Base-by-base conservation (phyloP, 2,329 filamentous ascomycete species). In the Apiospora koreana region DNA sequence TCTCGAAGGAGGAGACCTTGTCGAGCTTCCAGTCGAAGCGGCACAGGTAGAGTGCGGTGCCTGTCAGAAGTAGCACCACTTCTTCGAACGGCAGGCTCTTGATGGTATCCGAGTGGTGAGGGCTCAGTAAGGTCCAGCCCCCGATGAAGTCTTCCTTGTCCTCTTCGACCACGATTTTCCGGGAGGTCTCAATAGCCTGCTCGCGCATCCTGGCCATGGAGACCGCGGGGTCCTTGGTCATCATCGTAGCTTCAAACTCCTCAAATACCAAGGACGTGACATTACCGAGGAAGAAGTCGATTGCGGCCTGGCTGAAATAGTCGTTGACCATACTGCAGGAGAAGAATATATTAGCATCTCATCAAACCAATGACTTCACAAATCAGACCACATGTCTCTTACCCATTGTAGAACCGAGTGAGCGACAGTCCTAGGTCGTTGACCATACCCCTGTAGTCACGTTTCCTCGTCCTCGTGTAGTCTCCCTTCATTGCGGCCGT, bases 401-500 rank as follows among this genome's bases (percentile, higher is more conserved):
- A 91, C 89, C 89, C 89, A 70, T 88, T 91, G 74, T 90, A 91
- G 71, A 91, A 89, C 50, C 94, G 86, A 35, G 93, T 95, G 54
- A 99, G 84, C 0, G 95, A 98, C 67, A 98, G 85, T 0, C 94
- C 94, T 67, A 98, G 90, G 77, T 99, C 96, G 45, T 95, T 97
- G 71, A 99, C 82, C 0, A 95, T 95, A 2, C 96, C 96, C 1
- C 93, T 91, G 76, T 97, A 96, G 78, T 98, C 93, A 64, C 96
- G 89, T 82, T 97, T 97, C 70, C 92, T 88, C 2, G 95, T 98
- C 62, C 96, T 89, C 1, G 96, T 99, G 78, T 95, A 99, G 80
- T 99, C 96, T 10, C 96, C 96, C 79, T 99, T 99, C 82, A 99
- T 89, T 0, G 96, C 96, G 2, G 94, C 94, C 0, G 96, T 98